These are phyloP conservation scores for Petrea volubilis DNA, from an alignment of 257 asterid species.

Conservation along the genomic window DNA sequence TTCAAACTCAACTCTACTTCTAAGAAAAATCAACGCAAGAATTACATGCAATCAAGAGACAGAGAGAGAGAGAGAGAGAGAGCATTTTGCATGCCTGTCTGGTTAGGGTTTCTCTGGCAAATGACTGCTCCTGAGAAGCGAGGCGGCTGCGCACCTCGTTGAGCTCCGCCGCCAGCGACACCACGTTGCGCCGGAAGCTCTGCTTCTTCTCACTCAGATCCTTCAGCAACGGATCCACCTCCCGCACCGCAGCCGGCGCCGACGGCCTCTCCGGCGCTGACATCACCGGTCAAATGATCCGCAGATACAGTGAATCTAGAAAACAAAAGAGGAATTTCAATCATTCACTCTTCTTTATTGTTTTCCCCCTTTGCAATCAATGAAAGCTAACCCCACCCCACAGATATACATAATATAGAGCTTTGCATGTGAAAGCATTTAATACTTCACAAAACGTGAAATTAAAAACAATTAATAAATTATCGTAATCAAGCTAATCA, in stretches of 20 bases:
- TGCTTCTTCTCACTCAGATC: conserved; percentile 94
- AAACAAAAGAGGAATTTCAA: conserved; percentile 22
- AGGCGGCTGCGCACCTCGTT: conserved; percentile 83
- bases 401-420: conserved; percentile 25
- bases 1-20: background rate
- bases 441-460: conserved; percentile 15
- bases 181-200: conserved; percentile 92
- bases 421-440: conserved; percentile 59
- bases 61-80: background rate
- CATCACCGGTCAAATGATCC: conserved; percentile 36
- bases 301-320: conserved; percentile 11
- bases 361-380: conserved; percentile 25
- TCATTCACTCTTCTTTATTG: conserved; percentile 4
- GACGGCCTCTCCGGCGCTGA: conserved; percentile 42
- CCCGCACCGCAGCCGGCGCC: conserved; percentile 32
- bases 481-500: background rate
- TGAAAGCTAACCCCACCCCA: conserved; percentile 31
- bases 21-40: background rate
- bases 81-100: conserved; percentile 62
- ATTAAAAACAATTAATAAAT: background rate
- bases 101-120: conserved; percentile 59
- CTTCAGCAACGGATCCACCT: conserved; percentile 81
- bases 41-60: background rate
- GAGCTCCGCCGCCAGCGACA: conserved; percentile 90
- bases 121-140: conserved; percentile 58